These are phyloP conservation scores for Alisma plantagoaquatica DNA, from an alignment of 106 monocot species.

Conservation along the genomic window DNA sequence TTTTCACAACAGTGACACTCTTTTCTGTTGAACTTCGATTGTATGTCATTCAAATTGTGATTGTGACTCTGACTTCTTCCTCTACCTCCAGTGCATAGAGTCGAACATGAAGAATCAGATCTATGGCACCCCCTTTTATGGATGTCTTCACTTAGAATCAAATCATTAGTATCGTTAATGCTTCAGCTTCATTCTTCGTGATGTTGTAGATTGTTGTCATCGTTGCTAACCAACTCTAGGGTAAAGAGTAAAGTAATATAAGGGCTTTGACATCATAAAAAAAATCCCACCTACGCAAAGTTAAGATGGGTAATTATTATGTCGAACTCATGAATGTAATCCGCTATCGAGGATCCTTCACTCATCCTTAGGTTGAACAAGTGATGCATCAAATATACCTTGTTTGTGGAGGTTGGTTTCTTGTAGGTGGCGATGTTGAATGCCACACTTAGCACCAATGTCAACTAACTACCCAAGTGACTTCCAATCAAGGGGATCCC, in stretches of 20 bases:
- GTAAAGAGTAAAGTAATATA: neutral
- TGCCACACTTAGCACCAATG: no score
- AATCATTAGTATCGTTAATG: neutral
- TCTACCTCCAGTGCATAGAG: no score
- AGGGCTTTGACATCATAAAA: slow-evolving; percentile 1
- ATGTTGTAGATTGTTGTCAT: neutral
- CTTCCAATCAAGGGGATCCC: no score
- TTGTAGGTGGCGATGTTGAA: no score
- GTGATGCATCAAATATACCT: neutral
- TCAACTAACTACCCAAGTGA: no score
- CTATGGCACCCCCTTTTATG: no score
- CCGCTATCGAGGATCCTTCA: neutral
- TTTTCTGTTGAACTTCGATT: no score
- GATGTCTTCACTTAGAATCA: no score
- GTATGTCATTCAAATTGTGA: no score
- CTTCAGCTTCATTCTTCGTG: neutral
- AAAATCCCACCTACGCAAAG: neutral
- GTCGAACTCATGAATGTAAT: neutral
- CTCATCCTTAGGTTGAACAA: neutral
- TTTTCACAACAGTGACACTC: no score
- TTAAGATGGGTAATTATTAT: neutral
- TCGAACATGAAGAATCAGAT: no score
- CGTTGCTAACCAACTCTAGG: neutral
- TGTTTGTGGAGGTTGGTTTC: neutral
- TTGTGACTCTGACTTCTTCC: no score